Evolutionary conservation across 2,329 filamentous ascomycete genomes (phyloP).

Genomic region (Botrytis paeoniae): DNA sequence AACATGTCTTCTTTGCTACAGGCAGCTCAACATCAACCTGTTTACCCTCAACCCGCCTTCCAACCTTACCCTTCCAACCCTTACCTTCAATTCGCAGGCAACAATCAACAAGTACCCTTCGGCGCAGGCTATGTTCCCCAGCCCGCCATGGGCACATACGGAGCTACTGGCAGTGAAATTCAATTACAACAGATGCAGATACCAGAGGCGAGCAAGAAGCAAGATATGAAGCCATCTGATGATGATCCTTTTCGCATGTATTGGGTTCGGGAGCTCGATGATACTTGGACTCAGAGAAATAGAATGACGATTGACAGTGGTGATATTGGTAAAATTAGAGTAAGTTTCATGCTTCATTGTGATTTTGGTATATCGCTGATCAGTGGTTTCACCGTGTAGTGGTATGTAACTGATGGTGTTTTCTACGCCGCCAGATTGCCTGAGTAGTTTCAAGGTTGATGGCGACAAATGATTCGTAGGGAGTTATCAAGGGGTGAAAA

Average conservation of each 20-base stretch:
- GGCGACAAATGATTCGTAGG: not conserved
- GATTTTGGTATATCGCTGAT: not conserved
- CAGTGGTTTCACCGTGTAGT: constrained; percentile 40
- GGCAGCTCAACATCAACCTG: not conserved
- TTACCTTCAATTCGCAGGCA: not conserved
- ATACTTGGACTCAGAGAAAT: constrained; percentile 57
- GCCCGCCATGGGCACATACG: constrained; percentile 23
- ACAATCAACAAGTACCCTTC: constrained; percentile 19
- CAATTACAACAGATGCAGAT: constrained; percentile 31
- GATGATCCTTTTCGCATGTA: constrained; percentile 60
- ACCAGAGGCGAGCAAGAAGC: constrained; percentile 36
- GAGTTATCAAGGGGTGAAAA: not conserved
- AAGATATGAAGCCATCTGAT: constrained; percentile 62
- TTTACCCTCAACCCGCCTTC: constrained; percentile 8
- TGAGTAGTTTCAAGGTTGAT: constrained; percentile 14
- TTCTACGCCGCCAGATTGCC: constrained; percentile 60
- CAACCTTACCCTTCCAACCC: constrained; percentile 3
- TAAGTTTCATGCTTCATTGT: not conserved
- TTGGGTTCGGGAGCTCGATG: constrained; percentile 59
- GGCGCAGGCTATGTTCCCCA: constrained; percentile 24
- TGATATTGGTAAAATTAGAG: constrained; percentile 47
- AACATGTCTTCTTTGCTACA: not conserved
- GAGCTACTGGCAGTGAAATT: constrained; percentile 29
- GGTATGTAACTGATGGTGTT: constrained; percentile 57
- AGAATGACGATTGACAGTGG: constrained; percentile 59